A percentile compares a stretch with the other conserved stretches of the same genome.
Evolutionary conservation across 345 rosid genomes (phyloP).

Genomic region (Gynandropsis gynandra): DNA sequence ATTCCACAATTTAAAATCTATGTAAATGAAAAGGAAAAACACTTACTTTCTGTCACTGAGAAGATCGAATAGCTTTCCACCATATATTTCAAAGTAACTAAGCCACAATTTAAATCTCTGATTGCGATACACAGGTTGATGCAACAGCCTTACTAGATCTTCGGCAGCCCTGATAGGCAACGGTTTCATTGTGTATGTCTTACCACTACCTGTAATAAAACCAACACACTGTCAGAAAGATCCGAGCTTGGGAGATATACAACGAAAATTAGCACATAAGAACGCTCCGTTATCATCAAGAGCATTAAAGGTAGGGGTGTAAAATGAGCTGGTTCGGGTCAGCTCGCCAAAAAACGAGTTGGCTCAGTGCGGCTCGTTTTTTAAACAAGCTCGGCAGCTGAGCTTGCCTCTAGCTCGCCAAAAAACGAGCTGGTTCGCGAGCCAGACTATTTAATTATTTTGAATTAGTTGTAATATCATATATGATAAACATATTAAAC

Average conservation of each 20-base stretch:
- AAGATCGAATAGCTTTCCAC: conserved; percentile 96
- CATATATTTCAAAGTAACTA: conserved; percentile 95
- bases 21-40: conserved; percentile 14
- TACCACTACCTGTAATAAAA: conserved; percentile 84
- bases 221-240: conserved; percentile 14
- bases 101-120: conserved; percentile 95
- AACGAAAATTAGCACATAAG: too few relatives aligned
- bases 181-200: conserved; percentile 97
- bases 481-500: too few relatives aligned
- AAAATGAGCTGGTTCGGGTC: too few relatives aligned
- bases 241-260: conserved; percentile 10
- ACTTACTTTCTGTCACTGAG: conserved; percentile 87
- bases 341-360: too few relatives aligned
- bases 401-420: too few relatives aligned
- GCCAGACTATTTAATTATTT: too few relatives aligned
- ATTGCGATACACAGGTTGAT: conserved; percentile 72
- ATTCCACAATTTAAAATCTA: not conserved
- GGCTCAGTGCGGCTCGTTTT: too few relatives aligned
- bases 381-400: too few relatives aligned
- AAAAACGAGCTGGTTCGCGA: too few relatives aligned
- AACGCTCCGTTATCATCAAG: too few relatives aligned
- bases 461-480: too few relatives aligned
- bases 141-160: conserved; percentile 85
- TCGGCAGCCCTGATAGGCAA: conserved; percentile 80
- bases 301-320: too few relatives aligned